phyloP scores from a whole-genome alignment of 176 grass and related monocot genomes.

The Themeda triandra region DNA sequence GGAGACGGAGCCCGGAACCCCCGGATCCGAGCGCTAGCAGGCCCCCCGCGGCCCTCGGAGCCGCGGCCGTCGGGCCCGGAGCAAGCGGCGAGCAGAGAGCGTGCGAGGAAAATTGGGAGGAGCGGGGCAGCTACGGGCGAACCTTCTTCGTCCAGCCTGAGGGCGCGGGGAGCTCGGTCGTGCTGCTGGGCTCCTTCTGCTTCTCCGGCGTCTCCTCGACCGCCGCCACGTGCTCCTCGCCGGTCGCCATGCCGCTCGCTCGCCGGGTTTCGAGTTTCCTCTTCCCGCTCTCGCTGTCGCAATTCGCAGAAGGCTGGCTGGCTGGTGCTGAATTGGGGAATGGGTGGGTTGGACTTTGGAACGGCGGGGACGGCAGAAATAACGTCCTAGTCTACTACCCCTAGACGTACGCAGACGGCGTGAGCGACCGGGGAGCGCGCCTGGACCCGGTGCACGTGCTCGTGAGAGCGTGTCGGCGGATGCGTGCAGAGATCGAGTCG shows the following conservation, averaged over 20 bases:
- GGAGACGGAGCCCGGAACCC: neutral
- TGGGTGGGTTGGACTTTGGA: neutral
- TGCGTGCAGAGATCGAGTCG: too few species aligned
- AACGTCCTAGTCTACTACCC: conserved; percentile 8
- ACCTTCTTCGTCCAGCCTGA: conserved; percentile 73
- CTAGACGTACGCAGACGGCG: conserved; percentile 30
- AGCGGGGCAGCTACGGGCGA: neutral
- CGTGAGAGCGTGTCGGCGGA: fast-evolving
- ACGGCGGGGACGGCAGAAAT: conserved; percentile 23
- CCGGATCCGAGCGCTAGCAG: neutral
- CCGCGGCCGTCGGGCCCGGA: neutral
- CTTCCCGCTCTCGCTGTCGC: conserved; percentile 50
- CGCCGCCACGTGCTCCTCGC: conserved; percentile 22
- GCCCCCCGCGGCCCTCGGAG: neutral
- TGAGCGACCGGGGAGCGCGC: neutral
- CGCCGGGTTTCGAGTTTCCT: conserved; percentile 43
- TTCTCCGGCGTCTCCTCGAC: conserved; percentile 22
- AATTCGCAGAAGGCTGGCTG: conserved; percentile 11
- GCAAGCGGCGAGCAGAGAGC: neutral
- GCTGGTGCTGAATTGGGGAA: conserved; percentile 9
- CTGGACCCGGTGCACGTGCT: neutral
- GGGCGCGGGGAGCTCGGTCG: conserved; percentile 41
- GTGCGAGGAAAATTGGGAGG: neutral
- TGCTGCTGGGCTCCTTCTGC: neutral
- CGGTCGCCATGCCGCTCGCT: conserved; percentile 26